A percentile compares a stretch with the other conserved stretches of the same genome.
phyloP scores from a whole-genome alignment of 352 stramenopile species.

The Phytophthora aleatoria region DNA sequence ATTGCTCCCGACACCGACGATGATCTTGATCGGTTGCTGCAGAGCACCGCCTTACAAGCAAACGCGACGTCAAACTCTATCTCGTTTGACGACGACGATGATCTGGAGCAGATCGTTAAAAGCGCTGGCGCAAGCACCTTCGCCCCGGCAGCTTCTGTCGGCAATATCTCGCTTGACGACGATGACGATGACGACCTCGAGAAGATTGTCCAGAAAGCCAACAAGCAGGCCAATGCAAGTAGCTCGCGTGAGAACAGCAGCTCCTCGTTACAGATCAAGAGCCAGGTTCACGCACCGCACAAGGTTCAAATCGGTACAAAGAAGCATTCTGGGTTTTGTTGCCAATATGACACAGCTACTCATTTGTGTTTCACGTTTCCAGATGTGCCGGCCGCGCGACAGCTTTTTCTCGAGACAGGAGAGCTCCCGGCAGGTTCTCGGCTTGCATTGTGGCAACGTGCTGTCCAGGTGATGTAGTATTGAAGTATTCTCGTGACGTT shows the following conservation, averaged over 20 bases:
- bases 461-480: slow-evolving; percentile 40
- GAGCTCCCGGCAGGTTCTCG: slow-evolving; percentile 44
- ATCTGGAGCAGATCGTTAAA: slow-evolving; percentile 28
- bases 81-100: slow-evolving; percentile 32
- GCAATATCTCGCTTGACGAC: slow-evolving; percentile 48
- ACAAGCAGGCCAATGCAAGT: slow-evolving; percentile 38
- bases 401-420: slow-evolving; percentile 46
- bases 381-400: slow-evolving; percentile 41
- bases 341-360: not conserved
- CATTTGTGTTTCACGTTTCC: slow-evolving; percentile 7
- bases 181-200: slow-evolving; percentile 66
- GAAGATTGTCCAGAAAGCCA: slow-evolving; percentile 62
- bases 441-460: slow-evolving; percentile 61
- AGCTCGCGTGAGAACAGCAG: slow-evolving; percentile 62
- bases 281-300: slow-evolving; percentile 42
- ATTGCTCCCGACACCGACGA: slow-evolving; percentile 22
- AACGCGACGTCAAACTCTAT: slow-evolving; percentile 2
- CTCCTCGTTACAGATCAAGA: slow-evolving; percentile 70
- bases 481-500: not conserved
- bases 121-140: slow-evolving; percentile 8
- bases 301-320: slow-evolving; percentile 37
- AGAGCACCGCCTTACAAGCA: slow-evolving; percentile 3
- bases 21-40: slow-evolving; percentile 22
- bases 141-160: not conserved
- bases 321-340: slow-evolving; percentile 1